These are phyloP conservation scores for Claviceps sp. DNA, from an alignment of 2,329 filamentous ascomycete species.

Conservation along the genomic window DNA sequence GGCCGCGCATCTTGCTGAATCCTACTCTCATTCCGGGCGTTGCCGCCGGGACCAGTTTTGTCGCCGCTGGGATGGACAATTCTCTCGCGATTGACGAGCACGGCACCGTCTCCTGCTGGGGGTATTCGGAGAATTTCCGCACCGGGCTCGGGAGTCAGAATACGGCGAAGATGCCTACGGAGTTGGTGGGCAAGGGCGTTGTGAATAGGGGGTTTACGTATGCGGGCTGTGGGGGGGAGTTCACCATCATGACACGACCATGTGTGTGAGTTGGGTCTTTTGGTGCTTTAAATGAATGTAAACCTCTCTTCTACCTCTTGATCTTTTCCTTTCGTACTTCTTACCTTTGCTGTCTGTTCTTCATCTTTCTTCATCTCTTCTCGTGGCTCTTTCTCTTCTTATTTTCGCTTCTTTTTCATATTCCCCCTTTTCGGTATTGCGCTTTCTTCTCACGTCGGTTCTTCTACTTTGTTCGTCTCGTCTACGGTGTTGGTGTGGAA, in stretches of 20 bases:
- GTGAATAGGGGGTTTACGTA: conserved; percentile 2
- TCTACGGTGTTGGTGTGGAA: too few species aligned
- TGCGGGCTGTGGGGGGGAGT: conserved; percentile 5
- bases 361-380: background rate
- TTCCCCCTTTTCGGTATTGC: too few species aligned
- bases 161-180: conserved; percentile 1
- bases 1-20: conserved; percentile 3
- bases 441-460: too few species aligned
- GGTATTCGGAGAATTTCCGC: conserved; percentile 59
- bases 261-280: background rate
- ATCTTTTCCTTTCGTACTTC: background rate
- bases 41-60: conserved; percentile 11
- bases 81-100: conserved; percentile 50
- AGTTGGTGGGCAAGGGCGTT: conserved; percentile 1
- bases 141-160: conserved; percentile 49
- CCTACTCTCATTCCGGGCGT: conserved; percentile 14
- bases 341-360: too few species aligned
- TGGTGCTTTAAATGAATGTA: too few species aligned
- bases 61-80: conserved; percentile 51
- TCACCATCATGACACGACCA: conserved; percentile 3
- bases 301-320: too few species aligned
- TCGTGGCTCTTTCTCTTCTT: background rate
- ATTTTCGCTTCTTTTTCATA: background rate
- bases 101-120: conserved; percentile 58
- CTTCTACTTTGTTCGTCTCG: too few species aligned